These are phyloP conservation scores for Mortierella sp. DNA, from an alignment of 371 early-diverging fungal genomes.

Conservation along the genomic window DNA sequence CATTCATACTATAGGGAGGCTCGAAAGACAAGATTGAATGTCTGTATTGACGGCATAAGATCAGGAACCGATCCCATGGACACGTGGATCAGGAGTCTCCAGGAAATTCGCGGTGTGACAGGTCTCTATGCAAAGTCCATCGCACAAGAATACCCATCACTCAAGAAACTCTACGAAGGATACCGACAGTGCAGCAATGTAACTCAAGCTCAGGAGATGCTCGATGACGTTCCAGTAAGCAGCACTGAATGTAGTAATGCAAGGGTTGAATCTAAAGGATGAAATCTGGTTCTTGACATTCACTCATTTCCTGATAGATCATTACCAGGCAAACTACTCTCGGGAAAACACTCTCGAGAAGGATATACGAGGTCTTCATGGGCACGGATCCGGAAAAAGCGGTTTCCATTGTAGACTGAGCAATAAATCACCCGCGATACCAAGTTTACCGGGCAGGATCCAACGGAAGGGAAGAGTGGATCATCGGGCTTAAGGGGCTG, in stretches of 20 bases:
- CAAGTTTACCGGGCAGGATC: no score
- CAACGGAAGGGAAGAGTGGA: no score
- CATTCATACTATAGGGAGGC: constrained; percentile 4
- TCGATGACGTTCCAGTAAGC: constrained; percentile 66
- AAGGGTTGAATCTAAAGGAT: no score
- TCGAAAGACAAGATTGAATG: constrained; percentile 52
- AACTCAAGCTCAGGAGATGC: constrained; percentile 54
- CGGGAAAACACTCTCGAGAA: constrained; percentile 63
- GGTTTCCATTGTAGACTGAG: constrained; percentile 45
- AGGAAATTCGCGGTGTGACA: constrained; percentile 73
- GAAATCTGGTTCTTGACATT: no score
- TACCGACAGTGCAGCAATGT: constrained; percentile 52
- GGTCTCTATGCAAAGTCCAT: constrained; percentile 67
- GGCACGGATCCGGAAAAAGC: constrained; percentile 58
- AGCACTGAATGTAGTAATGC: no score
- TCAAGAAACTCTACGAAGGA: constrained; percentile 62
- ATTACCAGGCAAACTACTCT: constrained; percentile 46
- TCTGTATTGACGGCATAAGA: constrained; percentile 56
- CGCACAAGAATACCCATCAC: constrained; percentile 62
- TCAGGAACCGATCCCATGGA: constrained; percentile 64
- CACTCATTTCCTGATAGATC: constrained; percentile 9
- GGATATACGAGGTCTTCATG: constrained; percentile 65
- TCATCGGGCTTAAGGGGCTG: no score
- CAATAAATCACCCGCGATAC: no score
- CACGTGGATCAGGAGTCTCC: constrained; percentile 72